phyloP scores from a whole-genome alignment of 1,284 basidiomycete species.

The Marasmius sp. region DNA sequence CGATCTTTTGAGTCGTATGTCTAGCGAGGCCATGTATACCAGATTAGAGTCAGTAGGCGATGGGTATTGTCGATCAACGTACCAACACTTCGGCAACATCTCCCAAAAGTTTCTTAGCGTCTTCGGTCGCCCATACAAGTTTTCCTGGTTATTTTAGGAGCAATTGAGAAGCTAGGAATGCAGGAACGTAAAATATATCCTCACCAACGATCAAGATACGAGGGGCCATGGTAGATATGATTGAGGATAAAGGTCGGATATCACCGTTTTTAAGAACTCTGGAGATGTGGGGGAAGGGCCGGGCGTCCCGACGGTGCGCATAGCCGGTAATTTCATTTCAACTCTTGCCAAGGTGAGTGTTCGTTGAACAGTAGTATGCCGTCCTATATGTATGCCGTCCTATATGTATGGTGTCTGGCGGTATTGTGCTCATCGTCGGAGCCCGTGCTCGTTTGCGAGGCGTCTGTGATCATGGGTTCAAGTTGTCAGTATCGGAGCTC shows the following conservation, averaged over 20 bases:
- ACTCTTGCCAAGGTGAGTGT: no score
- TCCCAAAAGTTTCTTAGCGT: slow-evolving; percentile 64
- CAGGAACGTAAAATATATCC: slow-evolving; percentile 10
- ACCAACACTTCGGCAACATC: slow-evolving; percentile 77
- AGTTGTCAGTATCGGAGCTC: no score
- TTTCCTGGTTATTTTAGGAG: slow-evolving; percentile 41
- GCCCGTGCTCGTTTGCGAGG: no score
- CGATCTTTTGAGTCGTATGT: slow-evolving; percentile 66
- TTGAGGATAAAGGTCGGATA: neutral
- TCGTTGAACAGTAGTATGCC: no score
- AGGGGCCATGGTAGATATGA: slow-evolving; percentile 30
- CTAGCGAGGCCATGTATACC: slow-evolving; percentile 31
- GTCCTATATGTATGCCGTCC: no score
- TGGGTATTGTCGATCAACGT: slow-evolving; percentile 30
- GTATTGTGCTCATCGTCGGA: no score
- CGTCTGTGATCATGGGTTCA: no score
- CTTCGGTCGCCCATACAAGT: slow-evolving; percentile 80
- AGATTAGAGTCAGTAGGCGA: neutral
- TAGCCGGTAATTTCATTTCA: no score
- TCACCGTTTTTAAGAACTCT: neutral
- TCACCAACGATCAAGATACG: slow-evolving; percentile 46
- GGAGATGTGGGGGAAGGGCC: no score
- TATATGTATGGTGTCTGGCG: no score
- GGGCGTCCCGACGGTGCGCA: no score
- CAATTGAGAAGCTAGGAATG: neutral